Evolutionary conservation across 2,329 filamentous ascomycete species (phyloP), one percentile per base, ranked within the genome.

Genomic region (Colletotrichum sidae): DNA sequence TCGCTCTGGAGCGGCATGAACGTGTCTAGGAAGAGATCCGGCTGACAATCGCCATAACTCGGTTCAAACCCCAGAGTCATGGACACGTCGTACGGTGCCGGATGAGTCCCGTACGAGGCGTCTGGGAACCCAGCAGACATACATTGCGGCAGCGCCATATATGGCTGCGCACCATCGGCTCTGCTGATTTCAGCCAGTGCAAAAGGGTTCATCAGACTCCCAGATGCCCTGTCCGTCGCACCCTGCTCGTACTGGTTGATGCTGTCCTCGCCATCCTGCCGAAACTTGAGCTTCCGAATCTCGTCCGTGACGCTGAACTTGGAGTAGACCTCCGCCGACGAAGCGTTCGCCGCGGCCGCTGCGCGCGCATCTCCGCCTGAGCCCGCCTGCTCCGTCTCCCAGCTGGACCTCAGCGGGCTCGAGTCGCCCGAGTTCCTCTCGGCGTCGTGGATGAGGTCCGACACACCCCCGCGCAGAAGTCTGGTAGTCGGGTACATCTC

Each of bases 271-370:
- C 44, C 59, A 6, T 67, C 63, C 35, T 63, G 59, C 10, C 42
- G 37, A 6, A 67, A 63, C 38, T 55, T 63, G 2, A 67, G 59
- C 44, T 67, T 67, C 2, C 64, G 42, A 13, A 67, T 67, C 10
- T 67, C 64, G 4, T 67, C 64, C 4, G 64, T 67, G 2, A 67
- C 64, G 44, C 64, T 67, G 44, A 54, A 67, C 34, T 63, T 63
- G 6, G 64, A 67, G 49, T 67, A 67, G 0, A 67, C 50, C n/a
- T 67, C 64, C 6, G 15, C 35, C 1, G 57, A 37, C 2, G 42
- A 35, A 5, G 34, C n/a, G 6, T 42, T 49, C 10, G 35, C 38
- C 8, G 17, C 39, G 7, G 37, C 13, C 1, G 33, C 37, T 8
- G 44, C n/a, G 13, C 37, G 25, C 25, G 25, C 51, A 4, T 52